Percentiles rank a stretch among this genome's conserved stretches.
phyloP scores from a whole-genome alignment of 1,139 yeast genomes.

The Spathaspora jeffriesii region DNA sequence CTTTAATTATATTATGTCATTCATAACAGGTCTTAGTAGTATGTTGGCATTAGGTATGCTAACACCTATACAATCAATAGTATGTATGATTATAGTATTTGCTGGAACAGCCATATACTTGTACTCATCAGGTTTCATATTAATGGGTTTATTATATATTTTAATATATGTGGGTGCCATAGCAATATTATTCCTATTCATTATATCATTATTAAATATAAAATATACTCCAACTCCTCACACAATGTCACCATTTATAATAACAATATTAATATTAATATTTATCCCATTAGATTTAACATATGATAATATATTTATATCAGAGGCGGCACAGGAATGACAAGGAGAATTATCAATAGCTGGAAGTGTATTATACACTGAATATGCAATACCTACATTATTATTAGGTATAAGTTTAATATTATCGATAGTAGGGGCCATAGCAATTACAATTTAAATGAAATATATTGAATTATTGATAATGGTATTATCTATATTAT shows the following conservation, averaged over 20 bases:
- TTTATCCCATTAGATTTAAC: slow-evolving; percentile 14
- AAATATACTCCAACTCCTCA: slow-evolving; percentile 11
- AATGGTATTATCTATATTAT: slow-evolving; percentile 3
- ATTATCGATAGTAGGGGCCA: slow-evolving; percentile 6
- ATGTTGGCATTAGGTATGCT: slow-evolving; percentile 13
- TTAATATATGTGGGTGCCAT: slow-evolving; percentile 28
- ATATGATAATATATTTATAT: slow-evolving; percentile 11
- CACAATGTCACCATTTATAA: slow-evolving; percentile 11
- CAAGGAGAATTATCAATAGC: slow-evolving; percentile 13
- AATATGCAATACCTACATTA: slow-evolving; percentile 15
- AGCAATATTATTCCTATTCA: slow-evolving; percentile 26
- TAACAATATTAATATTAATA: slow-evolving; percentile 13
- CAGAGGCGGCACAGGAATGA: slow-evolving; percentile 5
- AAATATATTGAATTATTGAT: slow-evolving; percentile 2
- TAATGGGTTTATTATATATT: slow-evolving; percentile 24
- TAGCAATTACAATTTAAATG: slow-evolving; percentile 3
- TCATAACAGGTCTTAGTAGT: slow-evolving; percentile 13
- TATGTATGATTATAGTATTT: slow-evolving; percentile 22
- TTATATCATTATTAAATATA: slow-evolving; percentile 24
- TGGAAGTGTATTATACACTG: slow-evolving; percentile 16
- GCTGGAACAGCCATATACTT: slow-evolving; percentile 19
- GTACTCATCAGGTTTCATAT: slow-evolving; percentile 19
- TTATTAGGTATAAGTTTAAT: slow-evolving; percentile 12
- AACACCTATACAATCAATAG: slow-evolving; percentile 14
- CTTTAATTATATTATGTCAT: slow-evolving; percentile 7